Conservation (phyloP, 495 filamentous ascomycete genomes). For the Clavariopsis aquatica region DNA sequence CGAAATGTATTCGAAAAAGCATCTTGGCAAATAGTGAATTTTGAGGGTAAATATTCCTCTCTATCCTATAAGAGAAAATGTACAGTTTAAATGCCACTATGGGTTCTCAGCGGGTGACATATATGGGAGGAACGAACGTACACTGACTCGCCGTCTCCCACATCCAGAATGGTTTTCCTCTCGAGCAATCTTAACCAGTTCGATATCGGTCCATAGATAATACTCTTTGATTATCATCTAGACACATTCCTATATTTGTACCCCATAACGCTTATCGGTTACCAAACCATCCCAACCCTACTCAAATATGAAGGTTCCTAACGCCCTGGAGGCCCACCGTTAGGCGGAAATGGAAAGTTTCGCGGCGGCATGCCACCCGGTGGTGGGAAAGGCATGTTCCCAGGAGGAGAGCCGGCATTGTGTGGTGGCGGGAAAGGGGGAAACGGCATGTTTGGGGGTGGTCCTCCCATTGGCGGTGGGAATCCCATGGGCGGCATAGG, state of each 20-base stretch:
- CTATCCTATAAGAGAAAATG: neutral
- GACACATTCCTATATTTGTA: neutral
- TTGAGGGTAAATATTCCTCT: neutral
- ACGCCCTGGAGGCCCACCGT: conserved; percentile 22
- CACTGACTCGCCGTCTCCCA: neutral
- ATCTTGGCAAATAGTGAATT: neutral
- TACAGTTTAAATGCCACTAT: neutral
- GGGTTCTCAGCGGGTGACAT: neutral
- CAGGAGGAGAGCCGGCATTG: conserved; percentile 30
- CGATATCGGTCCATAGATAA: neutral
- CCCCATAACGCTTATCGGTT: neutral
- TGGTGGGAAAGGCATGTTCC: conserved; percentile 36
- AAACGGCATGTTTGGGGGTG: conserved; percentile 11
- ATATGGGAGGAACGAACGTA: neutral
- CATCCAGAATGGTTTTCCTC: neutral
- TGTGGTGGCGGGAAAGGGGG: conserved; percentile 23
- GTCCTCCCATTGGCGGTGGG: conserved; percentile 19
- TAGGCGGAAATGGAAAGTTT: conserved; percentile 30
- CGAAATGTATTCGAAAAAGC: conserved; percentile 19
- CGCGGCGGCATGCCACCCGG: conserved; percentile 23
- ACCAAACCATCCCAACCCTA: neutral
- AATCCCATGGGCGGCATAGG: conserved; percentile 13
- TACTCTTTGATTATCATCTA: neutral
- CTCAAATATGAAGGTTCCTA: neutral
- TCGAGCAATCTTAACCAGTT: neutral